Evolutionary conservation across 2,329 filamentous ascomycete species (phyloP).

Genomic region (Aspergillus aculeatinus): DNA sequence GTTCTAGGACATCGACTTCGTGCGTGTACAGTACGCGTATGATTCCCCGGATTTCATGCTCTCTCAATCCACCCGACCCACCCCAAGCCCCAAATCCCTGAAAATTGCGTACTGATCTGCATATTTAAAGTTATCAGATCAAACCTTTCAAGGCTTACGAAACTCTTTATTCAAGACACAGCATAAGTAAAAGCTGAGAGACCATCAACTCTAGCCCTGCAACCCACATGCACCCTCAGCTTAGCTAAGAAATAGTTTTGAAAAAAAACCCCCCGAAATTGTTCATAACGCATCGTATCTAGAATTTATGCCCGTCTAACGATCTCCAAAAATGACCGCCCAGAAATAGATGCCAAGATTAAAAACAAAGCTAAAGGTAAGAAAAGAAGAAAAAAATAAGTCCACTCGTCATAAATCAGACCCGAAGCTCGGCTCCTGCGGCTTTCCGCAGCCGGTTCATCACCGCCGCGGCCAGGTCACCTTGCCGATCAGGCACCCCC

Average conservation of each 20-base stretch:
- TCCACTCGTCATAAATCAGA: conserved; percentile 33
- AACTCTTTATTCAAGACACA: background rate
- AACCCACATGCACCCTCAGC: too few relatives aligned
- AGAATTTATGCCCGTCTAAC: conserved; percentile 7
- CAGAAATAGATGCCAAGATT: background rate
- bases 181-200: too few relatives aligned
- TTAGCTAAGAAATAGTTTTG: too few relatives aligned
- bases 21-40: too few relatives aligned
- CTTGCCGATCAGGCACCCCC: conserved; percentile 69
- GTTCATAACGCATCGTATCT: conserved; percentile 7
- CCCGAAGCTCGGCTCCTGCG: conserved; percentile 57
- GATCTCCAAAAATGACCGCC: background rate
- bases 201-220: too few relatives aligned
- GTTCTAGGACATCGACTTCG: too few relatives aligned
- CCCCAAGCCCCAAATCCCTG: too few relatives aligned
- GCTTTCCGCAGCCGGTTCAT: conserved; percentile 83
- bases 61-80: too few relatives aligned
- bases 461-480: conserved; percentile 80
- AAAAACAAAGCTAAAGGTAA: background rate
- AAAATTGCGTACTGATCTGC: too few relatives aligned
- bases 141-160: background rate
- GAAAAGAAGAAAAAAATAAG: background rate
- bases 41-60: too few relatives aligned
- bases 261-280: background rate
- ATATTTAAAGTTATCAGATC: background rate